These are phyloP conservation scores for Casuarina equisetifolia DNA, from an alignment of 306 rosid genomes.

Conservation along the genomic window DNA sequence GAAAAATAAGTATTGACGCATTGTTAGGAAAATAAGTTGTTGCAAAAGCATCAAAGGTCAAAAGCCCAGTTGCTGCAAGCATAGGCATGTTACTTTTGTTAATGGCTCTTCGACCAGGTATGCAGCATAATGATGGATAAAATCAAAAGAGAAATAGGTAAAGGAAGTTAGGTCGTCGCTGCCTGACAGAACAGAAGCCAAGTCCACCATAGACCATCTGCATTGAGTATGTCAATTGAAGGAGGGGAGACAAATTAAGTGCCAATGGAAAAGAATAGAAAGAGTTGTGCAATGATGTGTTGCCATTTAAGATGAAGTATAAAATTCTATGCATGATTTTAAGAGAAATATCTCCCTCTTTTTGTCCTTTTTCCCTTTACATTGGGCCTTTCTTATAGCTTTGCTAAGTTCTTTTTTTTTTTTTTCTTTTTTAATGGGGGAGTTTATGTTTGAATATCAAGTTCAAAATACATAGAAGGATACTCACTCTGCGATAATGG, in stretches of 20 bases:
- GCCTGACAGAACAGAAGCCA: background rate
- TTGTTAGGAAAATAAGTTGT: background rate
- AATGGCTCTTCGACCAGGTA: background rate
- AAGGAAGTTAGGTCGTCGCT: background rate
- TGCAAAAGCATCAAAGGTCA: background rate
- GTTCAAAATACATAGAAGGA: slow-evolving; percentile 22
- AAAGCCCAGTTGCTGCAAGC: background rate
- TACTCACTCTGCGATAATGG: slow-evolving; percentile 83
- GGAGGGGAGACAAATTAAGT: background rate
- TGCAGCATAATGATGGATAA: background rate
- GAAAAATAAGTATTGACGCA: background rate
- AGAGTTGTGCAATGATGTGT: background rate
- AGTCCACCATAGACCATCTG: background rate
- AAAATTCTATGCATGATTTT: background rate
- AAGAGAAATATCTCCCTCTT: background rate
- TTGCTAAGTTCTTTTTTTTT: background rate
- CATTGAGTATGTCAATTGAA: background rate
- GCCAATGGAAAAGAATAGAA: background rate
- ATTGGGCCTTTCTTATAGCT: too few relatives aligned
- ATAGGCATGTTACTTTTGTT: background rate
- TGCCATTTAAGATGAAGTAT: too few relatives aligned
- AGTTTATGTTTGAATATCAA: too few relatives aligned
- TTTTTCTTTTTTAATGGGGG: too few relatives aligned
- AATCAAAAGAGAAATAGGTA: background rate
- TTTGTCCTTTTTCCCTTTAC: too few relatives aligned